phyloP scores from a whole-genome alignment of 179 eudicot species.

The Spergularia azorica region DNA sequence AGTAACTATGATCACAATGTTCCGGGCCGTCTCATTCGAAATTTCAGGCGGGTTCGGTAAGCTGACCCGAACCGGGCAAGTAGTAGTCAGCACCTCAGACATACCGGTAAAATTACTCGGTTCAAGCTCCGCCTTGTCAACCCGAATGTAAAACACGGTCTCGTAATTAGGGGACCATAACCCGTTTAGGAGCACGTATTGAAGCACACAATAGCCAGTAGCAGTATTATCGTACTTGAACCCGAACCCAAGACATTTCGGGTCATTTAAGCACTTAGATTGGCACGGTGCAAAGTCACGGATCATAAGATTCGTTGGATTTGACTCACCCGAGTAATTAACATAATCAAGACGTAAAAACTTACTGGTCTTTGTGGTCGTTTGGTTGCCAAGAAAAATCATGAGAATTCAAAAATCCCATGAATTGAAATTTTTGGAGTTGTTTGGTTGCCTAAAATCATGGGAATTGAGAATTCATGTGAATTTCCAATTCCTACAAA shows the following conservation, averaged over 20 bases:
- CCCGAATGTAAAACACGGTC: slow-evolving; percentile 51
- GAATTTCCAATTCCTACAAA: no score
- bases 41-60: slow-evolving; percentile 58
- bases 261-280: slow-evolving; percentile 40
- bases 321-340: slow-evolving; percentile 45
- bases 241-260: slow-evolving; percentile 58
- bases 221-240: slow-evolving; percentile 52
- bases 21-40: slow-evolving; percentile 53
- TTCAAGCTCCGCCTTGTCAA: slow-evolving; percentile 44
- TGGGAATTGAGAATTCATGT: no score
- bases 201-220: slow-evolving; percentile 52
- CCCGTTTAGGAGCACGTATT: slow-evolving; percentile 46
- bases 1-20: slow-evolving; percentile 48
- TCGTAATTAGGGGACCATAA: slow-evolving; percentile 64
- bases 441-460: no score
- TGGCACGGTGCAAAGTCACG: slow-evolving; percentile 36
- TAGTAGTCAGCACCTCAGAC: slow-evolving; percentile 54
- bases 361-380: no score
- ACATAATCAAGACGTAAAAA: slow-evolving; percentile 72
- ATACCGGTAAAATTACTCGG: slow-evolving; percentile 55
- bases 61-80: slow-evolving; percentile 59
- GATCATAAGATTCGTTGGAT: slow-evolving; percentile 21
- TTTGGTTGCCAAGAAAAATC: no score
- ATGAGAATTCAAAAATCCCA: no score
- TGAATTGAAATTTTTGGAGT: no score